These are phyloP conservation scores for Picochlorum sp. DNA, from an alignment of 139 green algal species.

Conservation along the genomic window DNA sequence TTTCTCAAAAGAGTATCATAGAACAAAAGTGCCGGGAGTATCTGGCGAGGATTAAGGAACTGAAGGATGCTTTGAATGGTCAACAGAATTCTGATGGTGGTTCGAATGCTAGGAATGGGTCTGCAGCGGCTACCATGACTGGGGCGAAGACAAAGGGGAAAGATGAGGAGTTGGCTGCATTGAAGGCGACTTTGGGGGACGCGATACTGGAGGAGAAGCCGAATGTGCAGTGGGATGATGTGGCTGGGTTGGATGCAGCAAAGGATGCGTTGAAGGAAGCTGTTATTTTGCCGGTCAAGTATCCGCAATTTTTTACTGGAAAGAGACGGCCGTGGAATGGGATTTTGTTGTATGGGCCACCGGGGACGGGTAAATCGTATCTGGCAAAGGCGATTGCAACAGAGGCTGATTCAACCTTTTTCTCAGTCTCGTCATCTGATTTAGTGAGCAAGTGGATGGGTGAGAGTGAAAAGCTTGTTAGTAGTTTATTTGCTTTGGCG, in stretches of 20 bases:
- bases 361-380: conserved; percentile 98
- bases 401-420: conserved; percentile 97
- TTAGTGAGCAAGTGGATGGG: conserved; percentile 87
- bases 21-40: conserved; percentile 84
- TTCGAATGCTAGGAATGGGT: neutral
- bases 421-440: conserved; percentile 70
- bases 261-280: conserved; percentile 98
- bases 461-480: conserved; percentile 97
- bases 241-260: conserved; percentile 91
- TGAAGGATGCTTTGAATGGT: conserved; percentile 48
- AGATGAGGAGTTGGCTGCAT: conserved; percentile 64
- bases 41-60: conserved; percentile 81
- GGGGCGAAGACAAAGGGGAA: conserved; percentile 25
- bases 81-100: conserved; percentile 5
- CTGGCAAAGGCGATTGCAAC: conserved; percentile 98
- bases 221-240: conserved; percentile 96
- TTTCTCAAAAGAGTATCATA: conserved; percentile 51
- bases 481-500: conserved; percentile 86
- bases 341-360: conserved; percentile 96
- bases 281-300: conserved; percentile 99
- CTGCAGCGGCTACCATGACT: conserved; percentile 16
- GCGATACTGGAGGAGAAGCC: conserved; percentile 87
- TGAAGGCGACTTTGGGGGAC: conserved; percentile 60
- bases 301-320: conserved; percentile 98
- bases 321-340: conserved; percentile 97